Percentiles rank a stretch among this genome's conserved stretches.
Conservation (phyloP, 192 early-diverging fungal genomes). For the Rhizophlyctis rosea region DNA sequence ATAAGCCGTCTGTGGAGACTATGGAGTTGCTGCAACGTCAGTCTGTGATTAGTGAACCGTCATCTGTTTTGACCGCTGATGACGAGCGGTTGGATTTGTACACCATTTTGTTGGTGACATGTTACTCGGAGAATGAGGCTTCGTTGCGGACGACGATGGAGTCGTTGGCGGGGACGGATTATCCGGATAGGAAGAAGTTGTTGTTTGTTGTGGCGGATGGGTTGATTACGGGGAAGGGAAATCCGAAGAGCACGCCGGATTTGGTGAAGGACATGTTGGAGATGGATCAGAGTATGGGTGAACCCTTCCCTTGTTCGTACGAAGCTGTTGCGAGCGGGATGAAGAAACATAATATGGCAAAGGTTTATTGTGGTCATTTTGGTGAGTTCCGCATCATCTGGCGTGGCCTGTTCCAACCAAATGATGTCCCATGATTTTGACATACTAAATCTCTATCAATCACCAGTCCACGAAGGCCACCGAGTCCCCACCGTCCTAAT, state of each 20-base stretch:
- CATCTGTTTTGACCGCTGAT: no score
- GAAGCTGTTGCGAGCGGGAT: conserved; percentile 88
- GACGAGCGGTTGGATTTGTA: conserved; percentile 50
- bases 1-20: not conserved
- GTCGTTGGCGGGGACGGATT: conserved; percentile 80
- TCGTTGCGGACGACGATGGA: conserved; percentile 75
- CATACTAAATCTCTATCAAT: conserved; percentile 73
- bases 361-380: conserved; percentile 42
- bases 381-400: conserved; percentile 4
- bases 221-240: conserved; percentile 82
- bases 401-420: not conserved
- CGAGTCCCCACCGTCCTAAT: conserved; percentile 38
- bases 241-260: conserved; percentile 78
- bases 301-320: conserved; percentile 34
- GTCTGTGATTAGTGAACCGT: no score
- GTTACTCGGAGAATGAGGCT: conserved; percentile 80
- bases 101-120: conserved; percentile 79
- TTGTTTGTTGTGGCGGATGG: conserved; percentile 92
- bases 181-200: conserved; percentile 80
- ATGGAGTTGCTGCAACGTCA: no score
- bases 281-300: conserved; percentile 19
- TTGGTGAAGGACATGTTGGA: conserved; percentile 72
- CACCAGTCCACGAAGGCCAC: conserved; percentile 25
- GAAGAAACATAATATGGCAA: conserved; percentile 89
- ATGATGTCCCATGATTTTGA: not conserved